phyloP scores from a whole-genome alignment of 768 basidiomycete genomes.

The Calocera cornea region DNA sequence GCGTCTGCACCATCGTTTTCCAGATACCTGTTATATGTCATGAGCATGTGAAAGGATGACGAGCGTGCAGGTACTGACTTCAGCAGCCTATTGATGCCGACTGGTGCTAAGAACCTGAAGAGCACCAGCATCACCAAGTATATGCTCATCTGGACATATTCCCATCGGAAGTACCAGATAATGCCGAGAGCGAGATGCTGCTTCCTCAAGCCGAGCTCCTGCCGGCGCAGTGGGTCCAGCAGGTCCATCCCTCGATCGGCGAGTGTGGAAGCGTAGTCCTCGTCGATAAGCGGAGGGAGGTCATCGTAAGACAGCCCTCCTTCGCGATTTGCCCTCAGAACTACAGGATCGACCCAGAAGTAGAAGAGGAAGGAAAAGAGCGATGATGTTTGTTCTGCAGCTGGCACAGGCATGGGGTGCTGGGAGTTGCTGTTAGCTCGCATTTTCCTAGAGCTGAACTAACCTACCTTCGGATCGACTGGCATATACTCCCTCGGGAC shows the following conservation, averaged over 20 bases:
- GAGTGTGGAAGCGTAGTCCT: constrained; percentile 22
- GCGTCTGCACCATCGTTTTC: neutral
- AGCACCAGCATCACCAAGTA: neutral
- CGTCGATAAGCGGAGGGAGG: constrained; percentile 25
- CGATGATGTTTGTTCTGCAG: constrained; percentile 3
- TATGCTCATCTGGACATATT: neutral
- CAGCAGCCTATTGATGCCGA: neutral
- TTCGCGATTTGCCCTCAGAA: constrained; percentile 22
- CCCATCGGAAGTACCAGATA: neutral
- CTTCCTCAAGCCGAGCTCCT: neutral
- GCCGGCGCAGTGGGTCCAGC: constrained; percentile 19
- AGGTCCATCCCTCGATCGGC: constrained; percentile 19
- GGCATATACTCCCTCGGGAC: constrained; percentile 46
- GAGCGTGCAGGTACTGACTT: constrained; percentile 13
- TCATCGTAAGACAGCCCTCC: constrained; percentile 23
- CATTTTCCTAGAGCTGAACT: neutral
- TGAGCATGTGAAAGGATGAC: neutral
- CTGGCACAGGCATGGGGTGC: neutral
- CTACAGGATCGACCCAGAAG: constrained; percentile 14
- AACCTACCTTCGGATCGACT: constrained; percentile 37
- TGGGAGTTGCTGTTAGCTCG: neutral
- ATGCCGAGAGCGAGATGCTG: neutral
- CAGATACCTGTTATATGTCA: neutral
- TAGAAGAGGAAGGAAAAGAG: constrained; percentile 8
- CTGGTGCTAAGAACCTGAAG: neutral